These are phyloP conservation scores for Besnoitia besnoiti DNA, from an alignment of 169 alveolate species.

Conservation along the genomic window DNA sequence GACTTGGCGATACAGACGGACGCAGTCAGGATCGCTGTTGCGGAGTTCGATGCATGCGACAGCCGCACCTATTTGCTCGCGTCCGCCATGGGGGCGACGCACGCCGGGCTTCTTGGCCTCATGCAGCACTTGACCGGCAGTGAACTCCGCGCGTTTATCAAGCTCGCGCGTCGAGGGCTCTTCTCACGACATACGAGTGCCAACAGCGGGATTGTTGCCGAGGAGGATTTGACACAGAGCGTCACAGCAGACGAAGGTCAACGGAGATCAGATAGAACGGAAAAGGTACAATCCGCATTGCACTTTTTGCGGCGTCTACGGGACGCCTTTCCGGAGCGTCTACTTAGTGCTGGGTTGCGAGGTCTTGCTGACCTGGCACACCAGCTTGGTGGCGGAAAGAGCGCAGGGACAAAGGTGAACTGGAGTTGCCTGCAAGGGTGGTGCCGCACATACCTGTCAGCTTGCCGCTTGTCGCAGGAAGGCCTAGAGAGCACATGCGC, in stretches of 20 bases:
- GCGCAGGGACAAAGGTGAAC: neutral
- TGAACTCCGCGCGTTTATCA: neutral
- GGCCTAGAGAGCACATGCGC: neutral
- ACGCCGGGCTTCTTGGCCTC: neutral
- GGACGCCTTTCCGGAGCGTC: neutral
- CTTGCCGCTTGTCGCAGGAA: neutral
- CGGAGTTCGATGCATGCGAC: neutral
- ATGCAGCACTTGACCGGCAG: neutral
- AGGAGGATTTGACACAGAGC: neutral
- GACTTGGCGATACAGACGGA: neutral
- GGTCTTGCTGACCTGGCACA: neutral
- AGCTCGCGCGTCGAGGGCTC: neutral
- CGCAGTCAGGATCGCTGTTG: neutral
- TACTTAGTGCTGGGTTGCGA: neutral
- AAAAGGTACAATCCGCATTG: neutral
- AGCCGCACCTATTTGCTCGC: neutral
- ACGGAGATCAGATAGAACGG: neutral
- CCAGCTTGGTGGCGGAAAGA: neutral
- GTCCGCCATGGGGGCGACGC: neutral
- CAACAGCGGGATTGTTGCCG: neutral
- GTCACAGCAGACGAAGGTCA: neutral
- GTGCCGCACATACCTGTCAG: neutral
- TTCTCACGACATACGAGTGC: neutral
- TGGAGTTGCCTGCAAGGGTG: constrained; percentile 15
- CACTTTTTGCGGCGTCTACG: neutral